These are phyloP conservation scores for Podaxis mareebaensis DNA, from an alignment of 768 basidiomycete species.

Conservation along the genomic window DNA sequence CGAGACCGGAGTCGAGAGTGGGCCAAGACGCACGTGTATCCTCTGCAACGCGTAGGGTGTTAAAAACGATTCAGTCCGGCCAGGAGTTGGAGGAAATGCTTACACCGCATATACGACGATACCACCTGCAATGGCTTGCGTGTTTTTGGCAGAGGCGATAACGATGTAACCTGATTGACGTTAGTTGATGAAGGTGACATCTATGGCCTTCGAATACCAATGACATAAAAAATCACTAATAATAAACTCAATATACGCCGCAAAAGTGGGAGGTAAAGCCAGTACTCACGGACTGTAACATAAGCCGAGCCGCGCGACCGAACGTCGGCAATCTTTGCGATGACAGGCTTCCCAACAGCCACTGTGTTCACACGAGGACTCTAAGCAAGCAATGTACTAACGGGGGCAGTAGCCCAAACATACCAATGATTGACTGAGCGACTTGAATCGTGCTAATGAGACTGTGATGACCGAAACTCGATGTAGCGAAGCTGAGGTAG, in stretches of 20 bases:
- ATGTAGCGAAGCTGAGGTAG: slow-evolving; percentile 61
- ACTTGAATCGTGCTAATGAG: slow-evolving; percentile 55
- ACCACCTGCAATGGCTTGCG: slow-evolving; percentile 49
- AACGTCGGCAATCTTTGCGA: slow-evolving; percentile 75
- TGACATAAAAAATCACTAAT: slow-evolving; percentile 57
- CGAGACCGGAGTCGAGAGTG: background rate
- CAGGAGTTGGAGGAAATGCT: slow-evolving; percentile 19
- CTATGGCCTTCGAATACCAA: slow-evolving; percentile 34
- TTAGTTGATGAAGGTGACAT: background rate
- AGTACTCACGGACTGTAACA: slow-evolving; percentile 50
- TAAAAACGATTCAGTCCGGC: background rate
- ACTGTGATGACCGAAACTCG: slow-evolving; percentile 52
- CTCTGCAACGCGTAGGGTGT: slow-evolving; percentile 36
- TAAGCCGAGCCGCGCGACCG: slow-evolving; percentile 68
- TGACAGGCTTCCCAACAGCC: slow-evolving; percentile 60
- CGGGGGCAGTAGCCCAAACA: slow-evolving; percentile 18
- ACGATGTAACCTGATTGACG: slow-evolving; percentile 44
- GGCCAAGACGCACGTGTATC: slow-evolving; percentile 50
- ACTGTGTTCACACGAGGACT: slow-evolving; percentile 23
- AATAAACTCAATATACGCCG: background rate
- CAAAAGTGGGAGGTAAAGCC: background rate
- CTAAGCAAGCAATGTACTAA: background rate
- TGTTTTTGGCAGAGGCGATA: slow-evolving; percentile 50
- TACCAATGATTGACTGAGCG: slow-evolving; percentile 56
- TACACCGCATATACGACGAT: slow-evolving; percentile 60